Evolutionary conservation across 805 yeast genomes (phyloP).

Genomic region (Pichia sporocuriosa): DNA sequence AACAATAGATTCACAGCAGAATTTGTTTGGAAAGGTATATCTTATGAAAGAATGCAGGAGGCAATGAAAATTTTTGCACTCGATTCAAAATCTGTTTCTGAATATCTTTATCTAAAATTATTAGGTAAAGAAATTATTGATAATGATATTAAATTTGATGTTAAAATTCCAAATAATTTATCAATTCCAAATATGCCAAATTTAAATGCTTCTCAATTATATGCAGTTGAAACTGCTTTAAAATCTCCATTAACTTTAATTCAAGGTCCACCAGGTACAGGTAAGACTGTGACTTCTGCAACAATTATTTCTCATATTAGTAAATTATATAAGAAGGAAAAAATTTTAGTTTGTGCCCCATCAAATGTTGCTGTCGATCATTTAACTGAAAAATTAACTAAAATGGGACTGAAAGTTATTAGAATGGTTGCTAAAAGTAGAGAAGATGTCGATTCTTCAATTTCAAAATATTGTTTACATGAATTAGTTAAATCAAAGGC

Average conservation of each 20-base stretch:
- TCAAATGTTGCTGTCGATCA: constrained; percentile 95
- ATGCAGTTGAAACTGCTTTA: constrained; percentile 66
- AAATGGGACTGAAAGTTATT: constrained; percentile 70
- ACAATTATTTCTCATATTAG: constrained; percentile 75
- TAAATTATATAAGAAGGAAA: constrained; percentile 46
- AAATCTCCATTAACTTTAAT: constrained; percentile 70
- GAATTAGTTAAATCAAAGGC: constrained; percentile 42
- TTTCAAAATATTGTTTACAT: constrained; percentile 52
- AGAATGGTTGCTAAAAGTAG: constrained; percentile 70
- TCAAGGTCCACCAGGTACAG: constrained; percentile 97
- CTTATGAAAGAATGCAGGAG: constrained; percentile 77
- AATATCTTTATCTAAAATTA: constrained; percentile 67
- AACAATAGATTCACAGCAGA: constrained; percentile 72
- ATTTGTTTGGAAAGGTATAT: constrained; percentile 82
- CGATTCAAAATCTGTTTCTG: constrained; percentile 60
- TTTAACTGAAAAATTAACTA: constrained; percentile 63
- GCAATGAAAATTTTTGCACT: constrained; percentile 71
- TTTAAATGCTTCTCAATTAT: constrained; percentile 70
- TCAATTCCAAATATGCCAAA: constrained; percentile 62
- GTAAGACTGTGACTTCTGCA: constrained; percentile 91
- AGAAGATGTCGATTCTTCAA: constrained; percentile 71
- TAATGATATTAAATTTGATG: constrained; percentile 52
- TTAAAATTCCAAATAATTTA: constrained; percentile 52
- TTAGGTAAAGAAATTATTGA: constrained; percentile 66
- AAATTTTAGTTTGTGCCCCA: constrained; percentile 86